These are phyloP conservation scores for Malassezia obtusa DNA, from an alignment of 1,284 basidiomycete genomes.

Conservation along the genomic window DNA sequence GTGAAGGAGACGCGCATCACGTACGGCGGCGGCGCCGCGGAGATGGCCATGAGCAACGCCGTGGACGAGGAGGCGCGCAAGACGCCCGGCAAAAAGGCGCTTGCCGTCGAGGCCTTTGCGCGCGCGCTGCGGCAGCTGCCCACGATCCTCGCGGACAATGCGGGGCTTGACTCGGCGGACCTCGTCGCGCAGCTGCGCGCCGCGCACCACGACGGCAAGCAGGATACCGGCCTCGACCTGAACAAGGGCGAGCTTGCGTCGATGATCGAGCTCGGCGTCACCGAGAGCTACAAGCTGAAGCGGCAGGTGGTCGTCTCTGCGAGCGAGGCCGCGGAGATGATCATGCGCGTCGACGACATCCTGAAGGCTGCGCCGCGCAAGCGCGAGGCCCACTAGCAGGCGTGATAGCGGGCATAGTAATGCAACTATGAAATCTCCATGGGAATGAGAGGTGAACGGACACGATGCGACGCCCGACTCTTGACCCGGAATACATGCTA, in stretches of 20 bases:
- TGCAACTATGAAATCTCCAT: neutral
- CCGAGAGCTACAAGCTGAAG: constrained; percentile 96
- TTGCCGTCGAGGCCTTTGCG: constrained; percentile 85
- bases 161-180: constrained; percentile 93
- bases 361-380: constrained; percentile 56
- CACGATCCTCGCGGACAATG: constrained; percentile 93
- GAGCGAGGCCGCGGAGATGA: constrained; percentile 97
- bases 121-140: constrained; percentile 76
- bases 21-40: constrained; percentile 90
- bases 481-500: neutral
- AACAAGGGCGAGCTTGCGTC: constrained; percentile 71
- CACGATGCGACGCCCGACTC: neutral
- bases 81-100: constrained; percentile 86
- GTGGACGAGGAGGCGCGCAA: constrained; percentile 79
- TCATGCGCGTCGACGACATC: constrained; percentile 68
- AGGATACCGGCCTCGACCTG: constrained; percentile 85
- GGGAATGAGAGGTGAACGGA: neutral
- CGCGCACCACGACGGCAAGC: constrained; percentile 81
- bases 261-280: constrained; percentile 78
- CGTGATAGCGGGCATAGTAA: neutral
- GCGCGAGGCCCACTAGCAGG: constrained; percentile 52
- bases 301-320: constrained; percentile 86
- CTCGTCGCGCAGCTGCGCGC: constrained; percentile 80
- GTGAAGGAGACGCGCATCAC: constrained; percentile 91
- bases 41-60: constrained; percentile 93